Conservation (phyloP, 73 alveolate genomes). For the Paramecium sonneborni region DNA sequence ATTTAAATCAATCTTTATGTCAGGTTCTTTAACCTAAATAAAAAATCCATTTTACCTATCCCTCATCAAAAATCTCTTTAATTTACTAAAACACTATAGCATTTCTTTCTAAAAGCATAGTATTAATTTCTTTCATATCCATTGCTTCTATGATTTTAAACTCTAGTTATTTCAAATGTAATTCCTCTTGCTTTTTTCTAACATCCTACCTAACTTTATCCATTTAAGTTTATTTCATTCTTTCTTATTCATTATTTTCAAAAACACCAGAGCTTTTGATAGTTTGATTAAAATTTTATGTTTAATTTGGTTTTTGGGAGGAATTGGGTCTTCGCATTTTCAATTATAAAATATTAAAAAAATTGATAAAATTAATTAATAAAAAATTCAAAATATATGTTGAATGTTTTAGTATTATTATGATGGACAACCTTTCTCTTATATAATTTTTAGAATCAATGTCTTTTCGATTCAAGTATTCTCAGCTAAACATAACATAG, state of each 20-base stretch:
- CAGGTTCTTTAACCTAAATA: conserved; percentile 27
- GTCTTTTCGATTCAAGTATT: conserved; percentile 59
- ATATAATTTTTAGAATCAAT: conserved; percentile 54
- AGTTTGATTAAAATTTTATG: not conserved
- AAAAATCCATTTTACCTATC: not conserved
- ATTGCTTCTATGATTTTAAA: not conserved
- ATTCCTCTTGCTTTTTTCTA: not conserved
- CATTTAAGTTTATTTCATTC: not conserved
- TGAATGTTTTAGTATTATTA: not conserved
- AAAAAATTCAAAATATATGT: not conserved
- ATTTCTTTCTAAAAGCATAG: not conserved
- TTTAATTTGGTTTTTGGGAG: not conserved
- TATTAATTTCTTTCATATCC: conserved; percentile 32
- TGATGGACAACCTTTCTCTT: conserved; percentile 62
- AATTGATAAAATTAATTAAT: not conserved
- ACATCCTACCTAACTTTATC: not conserved
- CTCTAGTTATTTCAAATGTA: conserved; percentile 23
- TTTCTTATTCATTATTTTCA: not conserved
- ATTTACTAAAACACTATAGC: not conserved
- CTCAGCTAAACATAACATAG: conserved; percentile 61
- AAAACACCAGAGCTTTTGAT: not conserved
- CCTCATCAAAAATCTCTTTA: conserved; percentile 40
- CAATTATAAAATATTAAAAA: no score
- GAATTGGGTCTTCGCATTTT: not conserved
- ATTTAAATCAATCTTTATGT: not conserved